These are phyloP conservation scores for Gossypium thurberi DNA, from an alignment of 345 rosid species.

Conservation along the genomic window DNA sequence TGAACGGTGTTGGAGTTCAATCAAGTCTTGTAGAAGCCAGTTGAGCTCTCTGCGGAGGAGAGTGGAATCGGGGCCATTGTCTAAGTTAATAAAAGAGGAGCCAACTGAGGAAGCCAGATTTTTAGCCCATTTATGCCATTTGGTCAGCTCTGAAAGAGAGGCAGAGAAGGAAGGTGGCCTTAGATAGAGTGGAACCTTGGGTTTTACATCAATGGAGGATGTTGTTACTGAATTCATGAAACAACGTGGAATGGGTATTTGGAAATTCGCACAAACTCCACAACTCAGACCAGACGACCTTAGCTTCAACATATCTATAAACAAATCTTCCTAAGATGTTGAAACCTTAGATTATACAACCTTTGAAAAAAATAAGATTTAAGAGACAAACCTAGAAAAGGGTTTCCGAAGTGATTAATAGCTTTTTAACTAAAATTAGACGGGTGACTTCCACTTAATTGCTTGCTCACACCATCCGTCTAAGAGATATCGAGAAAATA, in stretches of 20 bases:
- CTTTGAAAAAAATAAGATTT: no score
- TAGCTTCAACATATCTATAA: background rate
- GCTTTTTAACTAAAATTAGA: no score
- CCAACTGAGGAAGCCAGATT: slow-evolving; percentile 53
- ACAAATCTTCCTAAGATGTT: background rate
- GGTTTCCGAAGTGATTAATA: no score
- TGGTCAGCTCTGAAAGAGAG: slow-evolving; percentile 42
- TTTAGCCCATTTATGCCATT: slow-evolving; percentile 83
- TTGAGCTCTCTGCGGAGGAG: slow-evolving; percentile 61
- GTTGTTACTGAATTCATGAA: background rate
- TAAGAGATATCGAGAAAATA: no score
- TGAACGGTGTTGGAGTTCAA: slow-evolving; percentile 32
- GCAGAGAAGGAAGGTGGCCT: slow-evolving; percentile 38
- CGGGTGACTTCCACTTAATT: no score
- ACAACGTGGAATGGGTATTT: background rate
- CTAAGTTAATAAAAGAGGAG: slow-evolving; percentile 34
- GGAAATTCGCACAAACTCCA: background rate
- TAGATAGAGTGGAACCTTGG: slow-evolving; percentile 48
- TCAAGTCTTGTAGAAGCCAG: slow-evolving; percentile 72
- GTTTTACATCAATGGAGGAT: slow-evolving; percentile 19
- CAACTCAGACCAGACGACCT: background rate
- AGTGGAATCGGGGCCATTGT: slow-evolving; percentile 58
- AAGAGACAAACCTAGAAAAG: no score
- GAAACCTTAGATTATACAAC: background rate
- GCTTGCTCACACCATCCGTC: no score